phyloP scores from a whole-genome alignment of 805 yeast genomes.

The Geotrichum ghanense region DNA sequence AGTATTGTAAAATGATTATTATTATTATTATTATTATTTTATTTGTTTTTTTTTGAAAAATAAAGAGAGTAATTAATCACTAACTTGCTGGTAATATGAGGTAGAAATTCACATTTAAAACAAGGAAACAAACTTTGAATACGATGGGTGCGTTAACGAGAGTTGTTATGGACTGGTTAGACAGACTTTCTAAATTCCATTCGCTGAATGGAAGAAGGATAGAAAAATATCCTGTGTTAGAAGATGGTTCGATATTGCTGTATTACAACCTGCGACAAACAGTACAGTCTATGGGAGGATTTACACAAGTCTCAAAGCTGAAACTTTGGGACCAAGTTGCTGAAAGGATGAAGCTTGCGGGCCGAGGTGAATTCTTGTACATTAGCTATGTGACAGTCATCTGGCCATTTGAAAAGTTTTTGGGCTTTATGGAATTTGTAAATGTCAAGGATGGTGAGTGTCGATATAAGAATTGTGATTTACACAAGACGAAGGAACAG shows the following conservation, averaged over 20 bases:
- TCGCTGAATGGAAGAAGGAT: conserved; percentile 15
- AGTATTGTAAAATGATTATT: background rate
- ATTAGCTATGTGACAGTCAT: background rate
- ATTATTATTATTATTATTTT: no score
- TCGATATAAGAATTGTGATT: background rate
- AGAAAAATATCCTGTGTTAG: conserved; percentile 17
- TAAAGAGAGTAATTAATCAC: no score
- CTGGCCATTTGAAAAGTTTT: background rate
- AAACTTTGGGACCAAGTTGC: conserved; percentile 6
- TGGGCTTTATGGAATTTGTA: background rate
- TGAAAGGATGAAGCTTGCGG: background rate
- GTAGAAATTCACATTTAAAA: conserved; percentile 21
- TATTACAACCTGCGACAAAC: conserved; percentile 21
- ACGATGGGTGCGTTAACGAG: conserved; percentile 27
- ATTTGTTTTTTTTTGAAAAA: no score
- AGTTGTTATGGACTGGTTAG: conserved; percentile 23
- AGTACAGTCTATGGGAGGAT: conserved; percentile 22
- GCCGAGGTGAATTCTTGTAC: background rate
- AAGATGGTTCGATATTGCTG: conserved; percentile 18
- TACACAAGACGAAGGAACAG: background rate
- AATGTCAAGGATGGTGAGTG: background rate
- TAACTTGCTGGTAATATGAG: background rate
- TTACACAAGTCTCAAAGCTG: conserved; percentile 14
- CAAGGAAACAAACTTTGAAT: conserved; percentile 26
- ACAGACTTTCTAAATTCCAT: conserved; percentile 25